These are phyloP conservation scores for Erythrobasidium yunnanense DNA, from an alignment of 768 basidiomycete genomes.

Conservation along the genomic window DNA sequence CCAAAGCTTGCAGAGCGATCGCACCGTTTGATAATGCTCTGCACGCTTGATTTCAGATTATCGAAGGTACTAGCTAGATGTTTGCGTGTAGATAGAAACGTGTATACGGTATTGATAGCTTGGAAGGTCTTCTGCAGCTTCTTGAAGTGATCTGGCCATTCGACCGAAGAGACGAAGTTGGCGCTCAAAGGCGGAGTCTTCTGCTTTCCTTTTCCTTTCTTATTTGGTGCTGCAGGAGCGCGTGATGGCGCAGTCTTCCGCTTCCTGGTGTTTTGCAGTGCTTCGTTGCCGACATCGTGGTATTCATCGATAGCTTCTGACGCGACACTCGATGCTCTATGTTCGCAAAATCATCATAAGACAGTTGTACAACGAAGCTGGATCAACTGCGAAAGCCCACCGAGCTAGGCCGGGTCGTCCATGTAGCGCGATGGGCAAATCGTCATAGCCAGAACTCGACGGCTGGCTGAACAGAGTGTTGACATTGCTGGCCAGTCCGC, in stretches of 20 bases:
- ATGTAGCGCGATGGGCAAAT: background rate
- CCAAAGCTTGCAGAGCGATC: conserved; percentile 22
- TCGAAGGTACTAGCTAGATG: conserved; percentile 70
- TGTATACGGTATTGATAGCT: conserved; percentile 80
- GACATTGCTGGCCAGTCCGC: conserved; percentile 8
- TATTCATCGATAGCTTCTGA: conserved; percentile 26
- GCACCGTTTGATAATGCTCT: conserved; percentile 64
- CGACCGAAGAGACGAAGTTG: conserved; percentile 28
- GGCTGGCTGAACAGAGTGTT: background rate
- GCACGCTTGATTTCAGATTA: conserved; percentile 64
- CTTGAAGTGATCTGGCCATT: conserved; percentile 57
- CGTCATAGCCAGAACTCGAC: background rate
- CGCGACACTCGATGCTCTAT: conserved; percentile 21
- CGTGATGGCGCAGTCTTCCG: conserved; percentile 10
- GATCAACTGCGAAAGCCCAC: too few relatives aligned
- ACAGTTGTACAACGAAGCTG: too few relatives aligned
- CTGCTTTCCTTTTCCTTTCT: conserved; percentile 33
- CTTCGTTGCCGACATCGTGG: background rate
- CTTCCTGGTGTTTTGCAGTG: background rate
- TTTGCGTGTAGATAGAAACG: conserved; percentile 70
- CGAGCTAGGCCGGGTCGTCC: background rate
- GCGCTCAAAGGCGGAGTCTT: conserved; percentile 1
- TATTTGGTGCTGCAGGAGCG: background rate
- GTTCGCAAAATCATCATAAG: too few relatives aligned
- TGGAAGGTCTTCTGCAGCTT: conserved; percentile 48